Conservation (phyloP, 768 basidiomycete species). For the Postia placenta region DNA sequence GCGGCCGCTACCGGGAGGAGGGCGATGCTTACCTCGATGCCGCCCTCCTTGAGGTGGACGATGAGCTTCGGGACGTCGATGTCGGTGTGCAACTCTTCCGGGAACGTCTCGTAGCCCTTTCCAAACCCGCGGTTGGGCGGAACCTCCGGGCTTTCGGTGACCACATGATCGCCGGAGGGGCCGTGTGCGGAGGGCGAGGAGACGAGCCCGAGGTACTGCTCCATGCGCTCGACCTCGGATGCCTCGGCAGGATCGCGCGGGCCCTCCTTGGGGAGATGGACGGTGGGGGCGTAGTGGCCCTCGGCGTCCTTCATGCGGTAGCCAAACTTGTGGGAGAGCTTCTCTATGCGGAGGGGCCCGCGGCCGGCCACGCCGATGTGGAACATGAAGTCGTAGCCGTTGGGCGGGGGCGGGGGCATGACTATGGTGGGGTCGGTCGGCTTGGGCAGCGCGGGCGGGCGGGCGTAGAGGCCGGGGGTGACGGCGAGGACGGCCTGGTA, state of each 20-base stretch:
- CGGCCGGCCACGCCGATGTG: slow-evolving; percentile 66
- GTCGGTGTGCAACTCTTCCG: slow-evolving; percentile 53
- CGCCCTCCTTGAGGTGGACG: slow-evolving; percentile 45
- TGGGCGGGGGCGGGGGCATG: slow-evolving; percentile 34
- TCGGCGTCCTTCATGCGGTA: slow-evolving; percentile 65
- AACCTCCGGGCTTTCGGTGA: slow-evolving; percentile 9
- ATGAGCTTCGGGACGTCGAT: slow-evolving; percentile 54
- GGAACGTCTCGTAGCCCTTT: slow-evolving; percentile 45
- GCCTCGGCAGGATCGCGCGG: slow-evolving; percentile 34
- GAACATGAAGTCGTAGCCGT: slow-evolving; percentile 64
- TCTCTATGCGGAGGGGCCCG: slow-evolving; percentile 59
- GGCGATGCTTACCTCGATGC: slow-evolving; percentile 34
- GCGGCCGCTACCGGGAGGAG: not conserved
- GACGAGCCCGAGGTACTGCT: slow-evolving; percentile 35
- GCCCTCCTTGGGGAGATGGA: slow-evolving; percentile 27
- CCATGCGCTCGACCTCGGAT: slow-evolving; percentile 29
- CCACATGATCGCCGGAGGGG: slow-evolving; percentile 6
- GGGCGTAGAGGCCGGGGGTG: slow-evolving; percentile 54
- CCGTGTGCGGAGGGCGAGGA: slow-evolving; percentile 4
- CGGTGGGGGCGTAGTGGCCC: slow-evolving; percentile 46
- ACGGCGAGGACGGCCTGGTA: slow-evolving; percentile 51
- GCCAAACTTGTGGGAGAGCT: slow-evolving; percentile 55
- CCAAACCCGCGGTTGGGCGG: slow-evolving; percentile 24
- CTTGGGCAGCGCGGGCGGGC: slow-evolving; percentile 44
- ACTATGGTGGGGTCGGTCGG: slow-evolving; percentile 32